Evolutionary conservation across 805 yeast species (phyloP), one percentile per base, ranked within the genome.

Genomic region (Pichia phayaonensis): DNA sequence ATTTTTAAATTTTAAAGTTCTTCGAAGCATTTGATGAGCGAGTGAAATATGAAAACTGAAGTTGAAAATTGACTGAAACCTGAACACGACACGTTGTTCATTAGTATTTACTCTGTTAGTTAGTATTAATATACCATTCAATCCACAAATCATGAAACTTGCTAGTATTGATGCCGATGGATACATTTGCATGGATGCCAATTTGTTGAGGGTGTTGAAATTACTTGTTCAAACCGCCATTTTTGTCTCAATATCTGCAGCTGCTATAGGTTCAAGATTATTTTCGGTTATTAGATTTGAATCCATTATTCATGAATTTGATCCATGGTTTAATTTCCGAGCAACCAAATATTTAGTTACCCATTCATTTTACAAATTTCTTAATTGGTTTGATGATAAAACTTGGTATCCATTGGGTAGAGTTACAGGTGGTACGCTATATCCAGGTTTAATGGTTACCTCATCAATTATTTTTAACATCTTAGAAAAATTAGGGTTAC

Each of bases 391-490:
- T 62, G 99, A 94, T 67, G 97, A 92, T 67, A 81, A 96, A 65
- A 92, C 99, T 20, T 94, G 99, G 99, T 94, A 94, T 68, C 99
- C 99, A 20, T 75, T 94, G 58, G 99, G 99, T 21, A 80, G 99
- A 72, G 99, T 94, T 63, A 94, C 99, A 13, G 99, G 99, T 59
- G 99, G 99, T 52, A 95, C 99, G 1, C 70, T 94, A 55, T 94
- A 95, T 64, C 99, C 99, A 4, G 99, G 99, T 8, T 73, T 95
- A 58, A 94, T 94, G 99, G 96, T 95, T 24, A 89, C 99, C 4
- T 83, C 95, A n/a, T 95, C 96, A 22, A 76, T 87, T 22, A 83
- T 95, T 51, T 90, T 92, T 84, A 86, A 82, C 59, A 61, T 80
- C 5, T 73, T 94, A 54, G 70, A 80, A 47, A 73, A 76, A 51